A percentile compares a stretch with the other conserved stretches of the same genome.
These are phyloP conservation scores for Penicillium sp. DNA, from an alignment of 2,329 filamentous ascomycete genomes.

Conservation along the genomic window DNA sequence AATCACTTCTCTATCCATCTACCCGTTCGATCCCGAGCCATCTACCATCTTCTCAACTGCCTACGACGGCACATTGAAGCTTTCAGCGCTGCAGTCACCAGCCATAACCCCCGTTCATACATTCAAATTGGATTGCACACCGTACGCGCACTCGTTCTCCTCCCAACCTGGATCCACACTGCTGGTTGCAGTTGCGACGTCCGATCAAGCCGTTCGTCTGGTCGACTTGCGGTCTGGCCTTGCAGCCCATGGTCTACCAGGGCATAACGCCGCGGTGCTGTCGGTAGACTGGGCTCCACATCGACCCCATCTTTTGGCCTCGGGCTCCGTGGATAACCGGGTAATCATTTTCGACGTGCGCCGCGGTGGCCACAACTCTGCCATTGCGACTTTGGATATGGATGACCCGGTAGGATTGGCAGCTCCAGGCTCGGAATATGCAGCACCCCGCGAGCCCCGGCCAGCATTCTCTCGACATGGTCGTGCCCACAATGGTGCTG, in stretches of 20 bases:
- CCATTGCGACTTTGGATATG: constrained; percentile 76
- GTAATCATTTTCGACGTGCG: constrained; percentile 87
- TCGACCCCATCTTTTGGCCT: constrained; percentile 76
- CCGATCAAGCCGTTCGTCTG: constrained; percentile 79
- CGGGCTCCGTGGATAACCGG: constrained; percentile 80
- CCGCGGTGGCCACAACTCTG: constrained; percentile 65
- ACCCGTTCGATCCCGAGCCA: constrained; percentile 50
- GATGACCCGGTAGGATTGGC: constrained; percentile 76
- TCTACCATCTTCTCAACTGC: constrained; percentile 49
- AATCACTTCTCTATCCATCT: constrained; percentile 50
- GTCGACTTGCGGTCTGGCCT: constrained; percentile 84
- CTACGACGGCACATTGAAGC: constrained; percentile 48
- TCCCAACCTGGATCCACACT: constrained; percentile 65
- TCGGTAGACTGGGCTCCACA: constrained; percentile 79
- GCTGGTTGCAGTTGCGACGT: constrained; percentile 84
- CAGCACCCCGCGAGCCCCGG: constrained; percentile 29
- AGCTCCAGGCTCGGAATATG: constrained; percentile 32
- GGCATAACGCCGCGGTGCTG: constrained; percentile 66
- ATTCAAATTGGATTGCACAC: constrained; percentile 48
- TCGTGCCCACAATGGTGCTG: constrained; percentile 74
- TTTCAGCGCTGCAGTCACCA: constrained; percentile 42
- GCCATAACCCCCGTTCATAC: constrained; percentile 47
- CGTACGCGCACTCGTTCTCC: constrained; percentile 70
- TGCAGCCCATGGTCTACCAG: constrained; percentile 69
- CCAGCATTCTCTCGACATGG: constrained; percentile 48